Base-by-base conservation (phyloP, 208 protist genomes). In the Hexamita inflata region DNA sequence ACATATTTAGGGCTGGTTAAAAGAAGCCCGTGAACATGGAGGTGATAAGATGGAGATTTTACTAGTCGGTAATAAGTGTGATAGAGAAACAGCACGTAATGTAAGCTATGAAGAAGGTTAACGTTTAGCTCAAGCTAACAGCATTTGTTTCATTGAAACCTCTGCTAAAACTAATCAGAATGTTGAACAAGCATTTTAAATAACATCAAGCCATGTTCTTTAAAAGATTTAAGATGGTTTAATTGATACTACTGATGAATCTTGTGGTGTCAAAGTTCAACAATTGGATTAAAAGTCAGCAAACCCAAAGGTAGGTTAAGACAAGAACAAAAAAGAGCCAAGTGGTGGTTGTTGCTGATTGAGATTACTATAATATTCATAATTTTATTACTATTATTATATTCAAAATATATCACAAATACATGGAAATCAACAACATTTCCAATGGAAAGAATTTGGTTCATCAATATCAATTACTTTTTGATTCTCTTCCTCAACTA, bases 241-340 rank as follows among this genome's bases (percentile, higher is more conserved):
- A n/a, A 70, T 70, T 24, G 64, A 70, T 45, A n/a, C 42, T n/a
- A 70, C 2, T 15, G 64, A 70, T 70, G 64, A 70, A 15, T 24
- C 32, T 32, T 70, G 64, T 70, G 64, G 64, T 70, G 64, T 70
- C 11, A 70, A 70, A n/a, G n/a, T n/a, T n/a, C n/a, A n/a, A n/a
- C n/a, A n/a, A n/a, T n/a, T n/a, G n/a, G n/a, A n/a, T n/a, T n/a
- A n/a, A n/a, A n/a, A n/a, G n/a, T n/a, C n/a, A n/a, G n/a, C n/a
- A n/a, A n/a, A n/a, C n/a, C n/a, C n/a, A n/a, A n/a, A n/a, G n/a
- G n/a, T n/a, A n/a, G n/a, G n/a, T n/a, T n/a, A n/a, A n/a, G n/a
- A n/a, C n/a, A n/a, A n/a, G n/a, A n/a, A n/a, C n/a, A n/a, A n/a
- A n/a, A n/a, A n/a, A n/a, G n/a, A n/a, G n/a, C n/a, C n/a, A n/a